Base-by-base conservation (phyloP, 331 rosid species). In the Malus hybrid region DNA sequence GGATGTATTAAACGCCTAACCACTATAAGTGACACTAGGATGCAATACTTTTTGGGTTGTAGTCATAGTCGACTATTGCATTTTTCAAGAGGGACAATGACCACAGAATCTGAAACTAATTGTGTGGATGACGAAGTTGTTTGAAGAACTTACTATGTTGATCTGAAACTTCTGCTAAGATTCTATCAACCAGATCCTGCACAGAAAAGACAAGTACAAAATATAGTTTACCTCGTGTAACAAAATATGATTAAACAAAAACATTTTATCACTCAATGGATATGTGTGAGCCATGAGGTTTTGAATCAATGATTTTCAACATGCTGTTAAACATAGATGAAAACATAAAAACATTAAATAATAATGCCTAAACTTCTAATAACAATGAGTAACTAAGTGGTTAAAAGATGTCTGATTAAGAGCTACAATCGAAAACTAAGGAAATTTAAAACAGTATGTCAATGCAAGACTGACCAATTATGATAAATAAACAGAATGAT, bases 181-280 rank as follows among this genome's bases (percentile, higher is more conserved):
- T 90, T 70, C 93, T 87, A 28, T 85, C 86, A 68, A 81, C 71
- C 32, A 87, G 87, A 66, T 83, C 98, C 99, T 94, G 82, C 86
- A 80, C 33, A 79, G 85, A 29, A 71, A 77, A 75, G 64, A 83
- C 28, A 77, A 28, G 48, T 33, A 82, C 57, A 64, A 74, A 14
- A 77, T 19, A 57, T 28, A 22, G 69, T 66, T 76, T 39, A 67
- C 62, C 55, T 29, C 44, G 19, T 34, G 29, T 36, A 42, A 64
- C 39, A 22, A 55, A 34, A 20, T 22, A 34, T 52, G 15, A 36
- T 12, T n/a, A 72, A 57, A 33, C 55, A 5, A 36, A 56, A 24
- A 18, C 50, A 44, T 48, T 59, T 20, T 52, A 72, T 57, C 22
- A 59, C 57, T 15, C 76, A 56, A 32, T 6, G 6, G 36, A 4